Percentiles rank a stretch among this genome's conserved stretches.
These are phyloP conservation scores for Fomitopsis serialis DNA, from an alignment of 768 basidiomycete genomes.

Conservation along the genomic window DNA sequence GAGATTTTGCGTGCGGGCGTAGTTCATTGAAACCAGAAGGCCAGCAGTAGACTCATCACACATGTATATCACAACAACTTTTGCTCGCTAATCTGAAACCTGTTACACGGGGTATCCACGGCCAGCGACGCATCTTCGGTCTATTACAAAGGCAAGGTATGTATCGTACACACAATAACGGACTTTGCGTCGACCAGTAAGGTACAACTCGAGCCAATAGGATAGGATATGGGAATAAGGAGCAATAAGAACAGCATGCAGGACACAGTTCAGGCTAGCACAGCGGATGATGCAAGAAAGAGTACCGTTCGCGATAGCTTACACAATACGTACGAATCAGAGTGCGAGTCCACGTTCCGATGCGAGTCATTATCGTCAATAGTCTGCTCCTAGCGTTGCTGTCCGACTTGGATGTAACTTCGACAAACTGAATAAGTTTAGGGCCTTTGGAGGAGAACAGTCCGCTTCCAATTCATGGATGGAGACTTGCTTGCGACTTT, in stretches of 20 bases:
- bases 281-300: not conserved
- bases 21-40: constrained; percentile 85
- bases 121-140: not conserved
- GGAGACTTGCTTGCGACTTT: constrained; percentile 13
- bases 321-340: not conserved
- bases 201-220: not conserved
- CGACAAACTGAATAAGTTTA: not conserved
- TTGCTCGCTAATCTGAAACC: not conserved
- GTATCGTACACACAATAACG: not conserved
- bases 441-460: constrained; percentile 8
- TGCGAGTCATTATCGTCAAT: not conserved
- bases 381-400: not conserved
- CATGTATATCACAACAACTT: not conserved
- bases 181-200: not conserved
- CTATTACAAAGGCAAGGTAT: not conserved
- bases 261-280: not conserved
- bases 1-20: constrained; percentile 91
- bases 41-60: constrained; percentile 33
- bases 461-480: constrained; percentile 20
- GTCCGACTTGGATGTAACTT: not conserved
- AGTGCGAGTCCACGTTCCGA: not conserved
- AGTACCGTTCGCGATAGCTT: not conserved
- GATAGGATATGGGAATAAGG: not conserved
- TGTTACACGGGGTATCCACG: not conserved
- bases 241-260: not conserved